A percentile compares a stretch with the other conserved stretches of the same genome.
Evolutionary conservation across 345 rosid genomes (phyloP).

Genomic region (Orychophragmus violaceus): DNA sequence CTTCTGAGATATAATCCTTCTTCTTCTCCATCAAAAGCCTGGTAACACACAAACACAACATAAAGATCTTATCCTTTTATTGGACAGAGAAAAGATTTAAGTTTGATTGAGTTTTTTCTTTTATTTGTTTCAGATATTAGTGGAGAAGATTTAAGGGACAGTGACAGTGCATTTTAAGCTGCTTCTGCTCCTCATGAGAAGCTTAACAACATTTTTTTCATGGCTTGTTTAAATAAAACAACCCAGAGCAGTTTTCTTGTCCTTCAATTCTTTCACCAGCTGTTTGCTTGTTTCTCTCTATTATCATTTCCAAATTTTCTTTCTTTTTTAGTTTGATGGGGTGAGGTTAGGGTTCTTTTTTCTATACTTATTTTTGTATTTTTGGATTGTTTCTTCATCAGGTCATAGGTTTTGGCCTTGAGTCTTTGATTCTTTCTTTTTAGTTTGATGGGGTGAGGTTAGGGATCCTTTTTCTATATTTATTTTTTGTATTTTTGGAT

Average conservation of each 20-base stretch:
- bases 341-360: conserved; percentile 7
- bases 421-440: conserved; percentile 25
- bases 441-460: conserved; percentile 18
- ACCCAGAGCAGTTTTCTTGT: conserved; percentile 11
- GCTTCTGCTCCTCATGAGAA: conserved; percentile 70
- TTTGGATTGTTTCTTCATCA: conserved; percentile 21
- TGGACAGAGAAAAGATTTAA: background rate
- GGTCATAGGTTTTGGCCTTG: conserved; percentile 28
- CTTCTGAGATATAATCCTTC: conserved; percentile 42
- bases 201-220: conserved; percentile 25
- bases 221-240: conserved; percentile 27
- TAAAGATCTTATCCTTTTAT: background rate
- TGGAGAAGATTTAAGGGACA: conserved; percentile 49
- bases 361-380: no score
- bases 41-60: conserved; percentile 1
- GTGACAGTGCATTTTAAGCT: conserved; percentile 80
- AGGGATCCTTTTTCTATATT: no score
- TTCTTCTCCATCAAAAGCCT: conserved; percentile 6
- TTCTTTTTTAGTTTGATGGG: conserved; percentile 16
- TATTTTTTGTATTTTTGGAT: no score
- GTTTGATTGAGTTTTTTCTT: background rate
- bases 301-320: background rate
- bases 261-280: background rate
- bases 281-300: conserved; percentile 16
- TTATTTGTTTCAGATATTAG: conserved; percentile 21